phyloP scores from a whole-genome alignment of 495 filamentous ascomycete genomes.

The Penicillium cataractarum region DNA sequence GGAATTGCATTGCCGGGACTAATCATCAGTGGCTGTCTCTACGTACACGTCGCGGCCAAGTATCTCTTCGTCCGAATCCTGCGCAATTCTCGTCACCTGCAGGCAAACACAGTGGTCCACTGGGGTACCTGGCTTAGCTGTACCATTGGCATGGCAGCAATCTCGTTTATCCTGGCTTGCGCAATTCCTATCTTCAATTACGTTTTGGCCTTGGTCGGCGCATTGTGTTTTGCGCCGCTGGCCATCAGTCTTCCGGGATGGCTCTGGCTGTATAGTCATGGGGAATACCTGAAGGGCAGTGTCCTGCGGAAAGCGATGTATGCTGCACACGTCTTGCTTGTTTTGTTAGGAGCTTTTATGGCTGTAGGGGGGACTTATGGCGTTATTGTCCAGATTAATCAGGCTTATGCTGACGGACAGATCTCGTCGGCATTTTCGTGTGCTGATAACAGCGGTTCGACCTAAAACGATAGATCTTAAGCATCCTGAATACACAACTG shows the following conservation, averaged over 20 bases:
- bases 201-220: constrained; percentile 53
- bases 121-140: constrained; percentile 61
- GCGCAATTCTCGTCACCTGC: constrained; percentile 55
- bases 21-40: constrained; percentile 60
- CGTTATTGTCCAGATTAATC: constrained; percentile 41
- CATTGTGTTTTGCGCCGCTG: constrained; percentile 43
- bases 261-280: constrained; percentile 52
- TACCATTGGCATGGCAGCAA: constrained; percentile 54
- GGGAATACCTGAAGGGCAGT: constrained; percentile 36
- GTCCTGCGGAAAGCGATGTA: constrained; percentile 19
- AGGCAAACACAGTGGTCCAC: constrained; percentile 53
- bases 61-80: constrained; percentile 68
- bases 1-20: constrained; percentile 73
- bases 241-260: constrained; percentile 46
- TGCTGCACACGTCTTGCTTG: constrained; percentile 32
- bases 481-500: no score
- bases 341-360: constrained; percentile 43
- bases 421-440: constrained; percentile 46
- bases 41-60: constrained; percentile 61
- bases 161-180: constrained; percentile 69
- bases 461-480: neutral
- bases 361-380: constrained; percentile 46
- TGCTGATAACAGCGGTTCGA: constrained; percentile 42
- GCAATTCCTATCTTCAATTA: constrained; percentile 73
- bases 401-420: constrained; percentile 40